phyloP scores from a whole-genome alignment of 2,329 filamentous ascomycete genomes.

The Colletotrichum cereale region DNA sequence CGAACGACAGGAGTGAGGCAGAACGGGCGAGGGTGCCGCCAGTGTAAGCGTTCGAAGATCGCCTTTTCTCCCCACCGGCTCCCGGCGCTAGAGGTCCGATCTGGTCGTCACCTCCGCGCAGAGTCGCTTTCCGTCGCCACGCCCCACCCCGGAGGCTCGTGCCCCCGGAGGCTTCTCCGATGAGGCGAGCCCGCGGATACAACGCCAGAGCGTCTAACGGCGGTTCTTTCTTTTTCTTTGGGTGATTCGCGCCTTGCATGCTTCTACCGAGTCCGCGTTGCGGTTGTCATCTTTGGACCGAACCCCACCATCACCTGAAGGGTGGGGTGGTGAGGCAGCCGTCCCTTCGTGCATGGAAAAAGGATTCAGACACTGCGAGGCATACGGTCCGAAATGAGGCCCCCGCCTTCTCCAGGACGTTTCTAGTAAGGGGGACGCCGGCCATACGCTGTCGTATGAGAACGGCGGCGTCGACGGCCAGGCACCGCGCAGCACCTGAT shows the following conservation, averaged over 20 bases:
- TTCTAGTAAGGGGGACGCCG: background rate
- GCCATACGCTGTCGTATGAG: background rate
- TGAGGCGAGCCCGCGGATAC: too few relatives aligned
- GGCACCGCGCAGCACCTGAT: background rate
- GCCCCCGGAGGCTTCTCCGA: background rate
- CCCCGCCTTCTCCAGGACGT: background rate
- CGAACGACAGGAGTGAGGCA: background rate
- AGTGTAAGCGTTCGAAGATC: background rate
- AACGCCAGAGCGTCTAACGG: background rate
- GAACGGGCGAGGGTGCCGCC: background rate
- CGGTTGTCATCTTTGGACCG: background rate
- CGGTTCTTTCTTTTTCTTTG: background rate
- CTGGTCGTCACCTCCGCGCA: slow-evolving; percentile 1
- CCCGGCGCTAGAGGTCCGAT: slow-evolving; percentile 1
- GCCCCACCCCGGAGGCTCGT: background rate
- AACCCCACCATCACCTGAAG: background rate
- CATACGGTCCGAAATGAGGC: background rate
- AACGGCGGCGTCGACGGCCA: background rate
- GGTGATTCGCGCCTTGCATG: background rate
- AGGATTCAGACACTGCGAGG: background rate
- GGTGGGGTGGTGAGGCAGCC: too few relatives aligned
- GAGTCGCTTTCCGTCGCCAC: slow-evolving; percentile 33
- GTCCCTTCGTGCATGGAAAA: background rate
- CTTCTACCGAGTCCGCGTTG: background rate
- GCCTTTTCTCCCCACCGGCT: background rate